Percentiles rank a stretch among this genome's conserved stretches.
Evolutionary conservation across 2,329 filamentous ascomycete genomes (phyloP).

Genomic region (Alternaria sp.): DNA sequence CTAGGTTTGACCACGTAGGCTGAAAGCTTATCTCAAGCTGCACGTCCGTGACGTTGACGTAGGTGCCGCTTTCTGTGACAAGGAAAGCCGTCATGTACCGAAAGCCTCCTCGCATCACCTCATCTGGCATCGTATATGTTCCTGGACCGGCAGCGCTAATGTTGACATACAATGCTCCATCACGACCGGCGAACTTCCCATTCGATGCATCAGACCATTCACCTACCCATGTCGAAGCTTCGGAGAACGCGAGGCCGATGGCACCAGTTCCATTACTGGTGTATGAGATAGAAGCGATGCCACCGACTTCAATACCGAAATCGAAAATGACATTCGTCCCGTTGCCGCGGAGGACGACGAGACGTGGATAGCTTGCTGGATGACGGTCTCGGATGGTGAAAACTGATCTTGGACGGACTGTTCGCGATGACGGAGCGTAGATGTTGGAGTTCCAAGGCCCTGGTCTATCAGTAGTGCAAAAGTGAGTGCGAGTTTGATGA

Average conservation of each 20-base stretch:
- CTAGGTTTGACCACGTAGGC: conserved; percentile 57
- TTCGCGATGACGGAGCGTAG: conserved; percentile 61
- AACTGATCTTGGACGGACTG: conserved; percentile 55
- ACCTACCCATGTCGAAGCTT: conserved; percentile 53
- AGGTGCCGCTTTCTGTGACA: conserved; percentile 42
- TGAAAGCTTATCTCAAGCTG: conserved; percentile 56
- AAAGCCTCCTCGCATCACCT: conserved; percentile 59
- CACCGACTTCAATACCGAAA: conserved; percentile 66
- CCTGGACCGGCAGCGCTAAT: conserved; percentile 44
- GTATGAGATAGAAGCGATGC: conserved; percentile 61
- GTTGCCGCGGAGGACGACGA: conserved; percentile 51
- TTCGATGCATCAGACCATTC: conserved; percentile 54
- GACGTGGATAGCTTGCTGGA: conserved; percentile 35
- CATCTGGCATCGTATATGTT: conserved; percentile 54
- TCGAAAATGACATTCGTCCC: conserved; percentile 64
- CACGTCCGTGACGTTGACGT: conserved; percentile 49
- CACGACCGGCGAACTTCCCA: conserved; percentile 47
- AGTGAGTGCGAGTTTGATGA: not conserved
- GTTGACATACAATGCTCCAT: conserved; percentile 56
- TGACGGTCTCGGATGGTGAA: conserved; percentile 44
- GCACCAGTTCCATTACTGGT: conserved; percentile 47
- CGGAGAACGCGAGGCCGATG: conserved; percentile 51
- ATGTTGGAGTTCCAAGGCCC: conserved; percentile 66
- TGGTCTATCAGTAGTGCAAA: not conserved
- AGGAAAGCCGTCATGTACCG: conserved; percentile 60